Evolutionary conservation across 1,284 basidiomycete species (phyloP), one percentile per base, ranked within the genome.

Genomic region (Sparassis latifolia): DNA sequence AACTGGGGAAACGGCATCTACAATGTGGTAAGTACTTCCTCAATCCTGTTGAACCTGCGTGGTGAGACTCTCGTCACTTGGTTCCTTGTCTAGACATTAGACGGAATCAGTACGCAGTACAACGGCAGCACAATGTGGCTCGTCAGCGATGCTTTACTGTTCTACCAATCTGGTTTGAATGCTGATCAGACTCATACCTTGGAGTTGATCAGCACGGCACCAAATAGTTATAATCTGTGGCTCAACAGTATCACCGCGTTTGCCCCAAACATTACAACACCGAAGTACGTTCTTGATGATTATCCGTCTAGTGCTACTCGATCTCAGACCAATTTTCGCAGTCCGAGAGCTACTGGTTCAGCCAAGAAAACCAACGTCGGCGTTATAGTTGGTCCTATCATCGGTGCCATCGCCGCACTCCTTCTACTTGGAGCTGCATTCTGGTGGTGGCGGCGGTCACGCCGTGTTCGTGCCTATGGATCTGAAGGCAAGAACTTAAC

Each of bases 91-190:
- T 33, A 49, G 50, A 28, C 56, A 5, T 49, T 69, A 12, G 63
- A 70, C 54, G 68, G 66, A 3, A 32, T 51, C 5, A 49, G 52
- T 3, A 53, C 38, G 6, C 43, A 48, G 6, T 67, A 61, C 50
- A 69, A 70, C 45, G 66, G 61, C 29, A 66, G 59, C 42, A 67
- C 68, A 2, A 53, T 58, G 48, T 69, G 65, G 64, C 55, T 63
- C 3, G 57, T 70, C 35, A 63, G 63, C 10, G 60, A 71, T 49
- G 56, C 67, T 32, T 52, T 70, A n/a, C 52, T 70, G 33, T 69
- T 58, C 54, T 67, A 66, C 48, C 58, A 61, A 48, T 61, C 63
- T 45, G 69, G 67, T 4, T 52, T 71, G 40, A 63, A 70, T 49
- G 63, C 67, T 5, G 58, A 51, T 10, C 51, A 37, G 35, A 62